Percentiles rank a stretch among this genome's conserved stretches.
Evolutionary conservation across 2,329 filamentous ascomycete genomes (phyloP).

Genomic region (Alternaria postmessia): DNA sequence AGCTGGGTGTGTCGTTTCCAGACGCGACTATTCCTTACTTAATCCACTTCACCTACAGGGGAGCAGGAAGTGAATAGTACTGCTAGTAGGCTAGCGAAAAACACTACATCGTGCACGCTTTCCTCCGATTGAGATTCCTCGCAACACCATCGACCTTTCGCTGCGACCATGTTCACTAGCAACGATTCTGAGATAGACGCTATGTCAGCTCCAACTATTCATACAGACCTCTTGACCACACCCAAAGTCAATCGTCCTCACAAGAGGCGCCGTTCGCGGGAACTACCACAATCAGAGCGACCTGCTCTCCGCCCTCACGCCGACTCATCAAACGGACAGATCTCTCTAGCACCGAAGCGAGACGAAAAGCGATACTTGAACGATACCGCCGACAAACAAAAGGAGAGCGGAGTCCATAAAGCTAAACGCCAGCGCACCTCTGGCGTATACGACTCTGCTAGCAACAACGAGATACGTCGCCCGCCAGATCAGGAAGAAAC

Average conservation of each 20-base stretch:
- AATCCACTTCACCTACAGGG: background rate
- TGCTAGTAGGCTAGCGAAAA: accelerated
- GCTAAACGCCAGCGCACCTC: background rate
- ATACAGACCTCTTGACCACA: background rate
- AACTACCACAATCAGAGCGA: background rate
- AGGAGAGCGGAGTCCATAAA: background rate
- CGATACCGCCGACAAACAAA: background rate
- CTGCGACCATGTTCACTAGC: background rate
- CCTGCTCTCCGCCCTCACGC: background rate
- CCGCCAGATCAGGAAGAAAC: background rate
- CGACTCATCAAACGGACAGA: background rate
- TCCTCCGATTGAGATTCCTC: background rate
- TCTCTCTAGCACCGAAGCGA: background rate
- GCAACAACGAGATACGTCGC: too few relatives aligned
- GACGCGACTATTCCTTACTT: background rate
- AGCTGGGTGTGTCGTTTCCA: background rate
- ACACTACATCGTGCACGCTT: background rate
- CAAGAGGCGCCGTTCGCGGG: background rate
- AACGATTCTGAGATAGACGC: background rate
- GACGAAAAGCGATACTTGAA: background rate
- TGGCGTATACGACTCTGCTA: background rate
- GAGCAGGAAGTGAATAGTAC: background rate
- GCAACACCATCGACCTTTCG: too few relatives aligned
- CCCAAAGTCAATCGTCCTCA: background rate
- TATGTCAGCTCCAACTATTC: background rate